Percentiles rank a stretch among this genome's conserved stretches.
Conservation (phyloP, 192 early-diverging fungal species). For the Umbelopsis isabellina region DNA sequence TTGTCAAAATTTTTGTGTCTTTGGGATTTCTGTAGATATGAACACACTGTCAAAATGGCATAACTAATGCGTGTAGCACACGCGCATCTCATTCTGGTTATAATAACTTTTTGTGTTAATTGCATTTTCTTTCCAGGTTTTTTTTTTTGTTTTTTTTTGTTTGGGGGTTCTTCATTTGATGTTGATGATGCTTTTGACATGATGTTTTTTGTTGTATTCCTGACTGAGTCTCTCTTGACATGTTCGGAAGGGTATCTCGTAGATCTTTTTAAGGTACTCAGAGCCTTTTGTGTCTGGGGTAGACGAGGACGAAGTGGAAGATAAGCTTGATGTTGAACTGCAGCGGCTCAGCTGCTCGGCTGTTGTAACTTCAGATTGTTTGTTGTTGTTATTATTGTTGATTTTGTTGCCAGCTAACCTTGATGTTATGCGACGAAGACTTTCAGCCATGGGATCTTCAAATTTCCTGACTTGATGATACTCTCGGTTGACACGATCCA, state of each 20-base stretch:
- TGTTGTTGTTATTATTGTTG: too few relatives aligned
- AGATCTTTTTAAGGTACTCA: not conserved
- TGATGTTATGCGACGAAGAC: conserved; percentile 32
- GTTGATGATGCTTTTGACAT: conserved; percentile 18
- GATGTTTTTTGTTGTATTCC: conserved; percentile 15
- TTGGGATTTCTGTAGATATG: too few relatives aligned
- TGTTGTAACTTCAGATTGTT: not conserved
- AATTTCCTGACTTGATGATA: conserved; percentile 37
- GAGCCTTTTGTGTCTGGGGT: not conserved
- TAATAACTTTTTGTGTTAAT: not conserved
- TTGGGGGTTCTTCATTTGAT: too few relatives aligned
- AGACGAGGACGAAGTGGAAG: conserved; percentile 1
- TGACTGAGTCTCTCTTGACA: conserved; percentile 16
- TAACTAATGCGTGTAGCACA: not conserved
- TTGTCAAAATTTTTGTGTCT: too few relatives aligned
- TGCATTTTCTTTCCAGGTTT: too few relatives aligned
- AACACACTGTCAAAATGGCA: too few relatives aligned
- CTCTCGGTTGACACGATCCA: conserved; percentile 49
- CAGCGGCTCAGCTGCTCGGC: conserved; percentile 5
- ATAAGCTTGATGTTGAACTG: conserved; percentile 7
- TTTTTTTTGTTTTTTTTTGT: too few relatives aligned
- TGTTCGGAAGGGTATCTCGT: not conserved
- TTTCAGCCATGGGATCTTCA: conserved; percentile 45
- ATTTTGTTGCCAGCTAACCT: conserved; percentile 1
- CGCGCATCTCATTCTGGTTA: not conserved